Base-by-base conservation (phyloP, 1,284 basidiomycete species). In the Melampsora americana region DNA sequence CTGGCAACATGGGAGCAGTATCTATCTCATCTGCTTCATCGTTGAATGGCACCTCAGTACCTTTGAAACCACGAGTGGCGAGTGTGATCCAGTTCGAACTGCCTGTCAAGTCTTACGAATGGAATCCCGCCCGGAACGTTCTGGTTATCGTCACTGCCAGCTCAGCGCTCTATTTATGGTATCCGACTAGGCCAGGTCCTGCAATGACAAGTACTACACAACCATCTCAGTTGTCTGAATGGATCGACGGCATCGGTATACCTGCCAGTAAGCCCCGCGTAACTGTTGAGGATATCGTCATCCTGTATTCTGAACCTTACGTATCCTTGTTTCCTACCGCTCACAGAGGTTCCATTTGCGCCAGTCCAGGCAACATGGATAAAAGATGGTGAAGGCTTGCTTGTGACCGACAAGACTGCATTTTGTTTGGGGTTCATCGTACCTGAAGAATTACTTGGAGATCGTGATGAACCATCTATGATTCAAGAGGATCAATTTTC, bases 381-480 rank as follows among this genome's bases (percentile, higher is more conserved):
- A 26, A 61, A 50, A 35, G 35, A 32, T 16, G 70, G 70, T 56
- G 35, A 50, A 23, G 26, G 28, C n/a, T 39, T 73, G 50, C 56
- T 73, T n/a, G 23, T 73, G 16, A 65, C 62, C 28, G 70, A 73
- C 59, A 65, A 56, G 32, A 23, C 35, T 20, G 64, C 62, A 39
- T 73, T 73, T 73, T 73, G 70, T 42, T 73, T 73, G 70, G 70
- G 61, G 14, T 73, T 73, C 42, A 44, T 62, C 11, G 35, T 71
- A 3, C 12, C 70, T 11, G 70, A 73, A 42, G 70, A 66, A 39
- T 46, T 48, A 18, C 44, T 65, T 35, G 39, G 42, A 35, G 3
- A 18, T 6, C 42, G 26, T 39, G 26, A 73, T 42, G 28, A 32
- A n/a, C 18, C 18, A 14, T 26, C 12, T 18, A 42, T 14, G 64